phyloP scores from a whole-genome alignment of 2,329 filamentous ascomycete species.

The Alternaria brassicicola region DNA sequence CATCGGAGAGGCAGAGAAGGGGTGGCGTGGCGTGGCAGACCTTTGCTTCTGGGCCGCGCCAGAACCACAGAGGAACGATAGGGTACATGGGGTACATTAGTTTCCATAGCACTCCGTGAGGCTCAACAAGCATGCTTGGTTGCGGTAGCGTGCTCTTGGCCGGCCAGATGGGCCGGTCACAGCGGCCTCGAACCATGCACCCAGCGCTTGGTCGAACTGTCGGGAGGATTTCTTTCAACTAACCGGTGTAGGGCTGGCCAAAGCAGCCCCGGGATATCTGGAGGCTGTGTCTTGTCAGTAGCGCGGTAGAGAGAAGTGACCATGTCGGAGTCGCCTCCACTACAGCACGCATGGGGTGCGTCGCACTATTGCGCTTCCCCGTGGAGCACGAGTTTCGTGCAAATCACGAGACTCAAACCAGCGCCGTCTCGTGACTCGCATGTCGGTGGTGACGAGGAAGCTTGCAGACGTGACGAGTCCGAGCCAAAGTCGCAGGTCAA shows the following conservation, averaged over 20 bases:
- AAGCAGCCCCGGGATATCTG: background rate
- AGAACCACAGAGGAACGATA: conserved; percentile 16
- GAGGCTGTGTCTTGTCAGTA: background rate
- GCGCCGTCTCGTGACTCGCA: background rate
- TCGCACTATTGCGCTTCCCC: background rate
- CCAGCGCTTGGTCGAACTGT: conserved; percentile 29
- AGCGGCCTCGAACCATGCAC: conserved; percentile 2
- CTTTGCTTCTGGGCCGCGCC: conserved; percentile 33
- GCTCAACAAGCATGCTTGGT: conserved; percentile 37
- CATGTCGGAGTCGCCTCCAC: background rate
- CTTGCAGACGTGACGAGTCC: background rate
- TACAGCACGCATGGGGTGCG: conserved; percentile 1
- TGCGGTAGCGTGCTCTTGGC: conserved; percentile 22
- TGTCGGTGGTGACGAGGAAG: background rate
- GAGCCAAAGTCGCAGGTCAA: background rate
- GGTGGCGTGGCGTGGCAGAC: conserved; percentile 19
- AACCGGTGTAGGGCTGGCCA: conserved; percentile 1
- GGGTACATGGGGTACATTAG: conserved; percentile 37
- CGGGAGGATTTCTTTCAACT: conserved; percentile 27
- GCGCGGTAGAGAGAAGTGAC: background rate
- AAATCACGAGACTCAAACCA: background rate
- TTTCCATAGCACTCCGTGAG: conserved; percentile 26
- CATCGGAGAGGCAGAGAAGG: conserved; percentile 12
- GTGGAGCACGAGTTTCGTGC: background rate
- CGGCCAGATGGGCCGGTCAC: conserved; percentile 12